phyloP scores from a whole-genome alignment of 352 stramenopile genomes.

The Phytophthora cryptogea region DNA sequence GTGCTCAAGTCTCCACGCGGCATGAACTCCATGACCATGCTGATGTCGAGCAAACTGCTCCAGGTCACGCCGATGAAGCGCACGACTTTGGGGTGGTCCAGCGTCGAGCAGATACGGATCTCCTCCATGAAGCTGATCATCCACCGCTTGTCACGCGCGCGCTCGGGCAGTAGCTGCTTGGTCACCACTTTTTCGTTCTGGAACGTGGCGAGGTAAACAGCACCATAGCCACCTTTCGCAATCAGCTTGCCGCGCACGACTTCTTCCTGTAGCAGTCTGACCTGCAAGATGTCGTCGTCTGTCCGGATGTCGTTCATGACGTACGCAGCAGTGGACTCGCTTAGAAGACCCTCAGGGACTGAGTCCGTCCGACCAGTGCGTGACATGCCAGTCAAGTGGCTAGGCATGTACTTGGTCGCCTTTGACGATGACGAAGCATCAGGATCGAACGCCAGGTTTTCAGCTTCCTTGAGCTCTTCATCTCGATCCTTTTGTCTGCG shows the following conservation, averaged over 20 bases:
- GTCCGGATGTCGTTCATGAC: constrained; percentile 68
- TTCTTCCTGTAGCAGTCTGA: constrained; percentile 52
- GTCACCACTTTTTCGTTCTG: constrained; percentile 46
- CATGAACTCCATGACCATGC: constrained; percentile 59
- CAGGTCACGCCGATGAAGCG: constrained; percentile 55
- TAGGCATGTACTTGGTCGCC: constrained; percentile 33
- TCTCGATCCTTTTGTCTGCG: constrained; percentile 28
- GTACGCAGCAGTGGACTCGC: constrained; percentile 25
- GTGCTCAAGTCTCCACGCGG: constrained; percentile 47
- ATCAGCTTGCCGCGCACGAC: constrained; percentile 47
- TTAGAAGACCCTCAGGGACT: constrained; percentile 18
- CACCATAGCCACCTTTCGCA: constrained; percentile 61
- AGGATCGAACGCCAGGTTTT: constrained; percentile 29
- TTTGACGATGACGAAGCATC: constrained; percentile 29
- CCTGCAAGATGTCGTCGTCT: constrained; percentile 59
- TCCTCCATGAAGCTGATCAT: constrained; percentile 47
- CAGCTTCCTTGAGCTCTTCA: constrained; percentile 32
- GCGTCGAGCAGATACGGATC: constrained; percentile 43
- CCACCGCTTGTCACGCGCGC: constrained; percentile 35
- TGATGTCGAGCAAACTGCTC: constrained; percentile 57
- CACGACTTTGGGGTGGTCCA: constrained; percentile 58
- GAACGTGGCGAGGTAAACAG: constrained; percentile 59
- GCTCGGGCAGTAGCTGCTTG: constrained; percentile 51
- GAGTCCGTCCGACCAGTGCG: constrained; percentile 32
- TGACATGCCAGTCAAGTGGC: constrained; percentile 29